phyloP scores from a whole-genome alignment of 1,284 basidiomycete genomes.

The Takashimella koratensis region DNA sequence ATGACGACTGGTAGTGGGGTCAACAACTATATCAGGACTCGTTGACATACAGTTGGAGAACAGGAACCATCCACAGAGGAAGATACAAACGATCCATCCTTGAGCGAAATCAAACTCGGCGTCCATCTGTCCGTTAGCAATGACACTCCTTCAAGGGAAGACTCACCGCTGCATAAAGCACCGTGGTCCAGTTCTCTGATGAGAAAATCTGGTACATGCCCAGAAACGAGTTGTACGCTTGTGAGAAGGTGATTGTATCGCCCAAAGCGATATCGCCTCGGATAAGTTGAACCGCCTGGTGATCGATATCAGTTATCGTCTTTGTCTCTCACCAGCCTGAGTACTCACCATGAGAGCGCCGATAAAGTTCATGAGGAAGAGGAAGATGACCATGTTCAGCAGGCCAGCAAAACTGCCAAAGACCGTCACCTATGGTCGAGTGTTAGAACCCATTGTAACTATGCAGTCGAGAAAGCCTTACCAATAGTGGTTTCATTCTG shows the following conservation, averaged over 20 bases:
- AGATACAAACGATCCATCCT: slow-evolving; percentile 67
- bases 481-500: slow-evolving; percentile 40
- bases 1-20: slow-evolving; percentile 67
- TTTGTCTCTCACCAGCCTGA: too few species aligned
- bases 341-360: slow-evolving; percentile 74
- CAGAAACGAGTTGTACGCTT: slow-evolving; percentile 83
- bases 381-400: slow-evolving; percentile 89
- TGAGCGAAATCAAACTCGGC: slow-evolving; percentile 69
- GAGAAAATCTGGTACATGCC: slow-evolving; percentile 87
- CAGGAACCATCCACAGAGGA: slow-evolving; percentile 81
- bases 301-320: not conserved
- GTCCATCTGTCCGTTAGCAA: slow-evolving; percentile 32
- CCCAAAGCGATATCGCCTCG: slow-evolving; percentile 67
- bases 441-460: not conserved
- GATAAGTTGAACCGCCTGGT: slow-evolving; percentile 50
- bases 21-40: slow-evolving; percentile 8
- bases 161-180: slow-evolving; percentile 67
- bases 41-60: slow-evolving; percentile 86
- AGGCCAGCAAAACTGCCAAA: slow-evolving; percentile 92
- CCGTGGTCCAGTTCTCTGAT: slow-evolving; percentile 88
- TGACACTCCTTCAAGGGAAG: not conserved
- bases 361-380: slow-evolving; percentile 83
- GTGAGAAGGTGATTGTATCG: slow-evolving; percentile 72
- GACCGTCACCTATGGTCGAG: slow-evolving; percentile 63
- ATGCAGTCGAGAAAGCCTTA: slow-evolving; percentile 8